Base-by-base conservation (phyloP, 768 basidiomycete species). In the Gloeopeniophorella convolvens region DNA sequence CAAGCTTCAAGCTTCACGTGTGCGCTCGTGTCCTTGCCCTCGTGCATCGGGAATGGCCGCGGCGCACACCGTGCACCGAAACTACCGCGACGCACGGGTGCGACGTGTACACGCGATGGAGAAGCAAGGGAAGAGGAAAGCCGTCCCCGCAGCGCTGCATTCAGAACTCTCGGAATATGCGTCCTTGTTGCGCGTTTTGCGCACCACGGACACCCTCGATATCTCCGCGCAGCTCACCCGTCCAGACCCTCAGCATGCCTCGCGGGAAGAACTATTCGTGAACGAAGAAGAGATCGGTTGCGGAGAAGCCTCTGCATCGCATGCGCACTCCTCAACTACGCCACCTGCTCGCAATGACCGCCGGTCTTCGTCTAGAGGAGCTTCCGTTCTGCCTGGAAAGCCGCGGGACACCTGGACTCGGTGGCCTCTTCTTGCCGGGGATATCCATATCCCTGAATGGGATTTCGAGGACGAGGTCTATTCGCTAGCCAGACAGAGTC, bases 381-480 rank as follows among this genome's bases (percentile, higher is more conserved):
- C 27, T 34, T 39, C 47, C 21, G 21, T 18, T 24, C 49, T 30
- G 33, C 44, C 30, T 52, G 28, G 10, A 30, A 55, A 41, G 40
- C 37, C 53, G 63, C 64, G 61, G 60, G 78, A 83, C 58, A 69
- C 68, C 0, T 89, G 85, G 85, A 87, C 86, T 0, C 71, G 79
- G 6, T 90, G 88, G 88, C 88, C 88, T 1, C 73, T 89, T 43
- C 72, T 79, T 15, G 58, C 71, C 3, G 68, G 70, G 13, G 84
- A 89, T 58, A 74, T 85, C 13, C 69, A 73, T 20, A 68, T 76
- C 8, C 85, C 88, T 1, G 80, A 87, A 65, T 89, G 82, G 82
- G 66, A 67, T 8, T 66, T 90, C 18, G 73, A 80, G 40, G 87
- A 89, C 55, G 88, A 89, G 65, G 71, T 89, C 8, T 64, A 65